A percentile compares a stretch with the other conserved stretches of the same genome.
Evolutionary conservation across 2,329 filamentous ascomycete species (phyloP).

Genomic region (Fusarium drepaniforme): DNA sequence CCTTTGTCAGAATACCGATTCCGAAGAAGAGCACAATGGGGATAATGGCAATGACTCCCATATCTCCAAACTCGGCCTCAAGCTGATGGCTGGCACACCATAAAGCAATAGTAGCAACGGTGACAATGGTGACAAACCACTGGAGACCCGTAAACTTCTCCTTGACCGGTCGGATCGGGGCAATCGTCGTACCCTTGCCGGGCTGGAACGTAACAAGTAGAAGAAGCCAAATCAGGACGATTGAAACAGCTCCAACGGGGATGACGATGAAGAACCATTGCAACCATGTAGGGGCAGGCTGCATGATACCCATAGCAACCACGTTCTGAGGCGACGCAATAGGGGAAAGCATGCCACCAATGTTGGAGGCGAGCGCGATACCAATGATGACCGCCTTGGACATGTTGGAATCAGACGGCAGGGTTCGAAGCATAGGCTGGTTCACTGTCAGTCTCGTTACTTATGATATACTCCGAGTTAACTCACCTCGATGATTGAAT

Average conservation of each 20-base stretch:
- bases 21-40: slow-evolving; percentile 97
- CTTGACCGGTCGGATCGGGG: slow-evolving; percentile 89
- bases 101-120: slow-evolving; percentile 84
- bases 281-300: slow-evolving; percentile 90
- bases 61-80: slow-evolving; percentile 90
- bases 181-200: slow-evolving; percentile 86
- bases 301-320: slow-evolving; percentile 96
- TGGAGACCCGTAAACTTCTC: slow-evolving; percentile 90
- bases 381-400: slow-evolving; percentile 95
- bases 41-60: slow-evolving; percentile 98
- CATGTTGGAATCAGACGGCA: slow-evolving; percentile 91
- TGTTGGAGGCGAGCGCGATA: slow-evolving; percentile 94
- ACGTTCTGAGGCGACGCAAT: slow-evolving; percentile 99
- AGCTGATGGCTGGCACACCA: slow-evolving; percentile 96
- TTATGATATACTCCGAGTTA: fast-evolving
- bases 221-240: slow-evolving; percentile 89
- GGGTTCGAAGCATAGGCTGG: slow-evolving; percentile 91
- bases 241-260: slow-evolving; percentile 90
- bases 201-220: slow-evolving; percentile 89
- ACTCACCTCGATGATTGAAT: slow-evolving; percentile 91
- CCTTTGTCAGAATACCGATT: slow-evolving; percentile 94
- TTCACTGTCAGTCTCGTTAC: slow-evolving; percentile 16
- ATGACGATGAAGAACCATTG: slow-evolving; percentile 98
- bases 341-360: slow-evolving; percentile 95
- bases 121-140: slow-evolving; percentile 91